Evolutionary conservation across 2,329 filamentous ascomycete species (phyloP).

Genomic region (Trichoderma polysporum): DNA sequence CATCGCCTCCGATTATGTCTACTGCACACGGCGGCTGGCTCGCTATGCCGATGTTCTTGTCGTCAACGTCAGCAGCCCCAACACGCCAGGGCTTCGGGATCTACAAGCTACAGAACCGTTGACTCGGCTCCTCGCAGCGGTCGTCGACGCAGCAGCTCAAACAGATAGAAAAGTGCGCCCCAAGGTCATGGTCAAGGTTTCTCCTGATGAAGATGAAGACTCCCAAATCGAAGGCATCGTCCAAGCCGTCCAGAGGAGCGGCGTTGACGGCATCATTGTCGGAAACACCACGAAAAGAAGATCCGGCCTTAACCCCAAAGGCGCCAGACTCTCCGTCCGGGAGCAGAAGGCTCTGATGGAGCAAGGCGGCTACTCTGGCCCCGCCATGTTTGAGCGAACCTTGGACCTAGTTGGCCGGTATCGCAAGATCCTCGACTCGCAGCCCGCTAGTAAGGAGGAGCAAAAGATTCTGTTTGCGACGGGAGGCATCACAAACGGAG

Average conservation of each 20-base stretch:
- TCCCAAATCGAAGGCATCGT: slow-evolving; percentile 86
- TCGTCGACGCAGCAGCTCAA: slow-evolving; percentile 73
- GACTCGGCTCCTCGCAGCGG: slow-evolving; percentile 74
- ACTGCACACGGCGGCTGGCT: slow-evolving; percentile 78
- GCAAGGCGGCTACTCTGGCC: slow-evolving; percentile 86
- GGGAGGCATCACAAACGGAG: slow-evolving; percentile 86
- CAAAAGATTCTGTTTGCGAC: slow-evolving; percentile 89
- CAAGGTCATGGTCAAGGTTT: slow-evolving; percentile 94
- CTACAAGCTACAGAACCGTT: slow-evolving; percentile 83
- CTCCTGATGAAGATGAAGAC: slow-evolving; percentile 87
- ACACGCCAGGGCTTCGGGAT: slow-evolving; percentile 86
- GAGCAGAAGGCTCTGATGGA: slow-evolving; percentile 71
- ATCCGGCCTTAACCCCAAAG: slow-evolving; percentile 66
- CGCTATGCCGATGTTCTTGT: slow-evolving; percentile 94
- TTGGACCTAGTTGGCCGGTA: slow-evolving; percentile 78
- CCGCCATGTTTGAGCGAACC: slow-evolving; percentile 81
- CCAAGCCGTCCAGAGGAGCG: slow-evolving; percentile 76
- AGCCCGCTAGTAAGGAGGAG: slow-evolving; percentile 37
- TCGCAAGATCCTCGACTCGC: slow-evolving; percentile 63
- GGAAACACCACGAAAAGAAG: slow-evolving; percentile 94
- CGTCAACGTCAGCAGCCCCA: slow-evolving; percentile 95
- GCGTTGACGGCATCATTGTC: slow-evolving; percentile 93
- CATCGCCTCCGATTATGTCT: slow-evolving; percentile 79
- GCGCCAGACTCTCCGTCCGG: slow-evolving; percentile 60
- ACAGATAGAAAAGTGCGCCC: slow-evolving; percentile 66